Percentiles rank a stretch among this genome's conserved stretches.
Conservation (phyloP, 2,329 filamentous ascomycete species). For the Venturiaceae sp. region DNA sequence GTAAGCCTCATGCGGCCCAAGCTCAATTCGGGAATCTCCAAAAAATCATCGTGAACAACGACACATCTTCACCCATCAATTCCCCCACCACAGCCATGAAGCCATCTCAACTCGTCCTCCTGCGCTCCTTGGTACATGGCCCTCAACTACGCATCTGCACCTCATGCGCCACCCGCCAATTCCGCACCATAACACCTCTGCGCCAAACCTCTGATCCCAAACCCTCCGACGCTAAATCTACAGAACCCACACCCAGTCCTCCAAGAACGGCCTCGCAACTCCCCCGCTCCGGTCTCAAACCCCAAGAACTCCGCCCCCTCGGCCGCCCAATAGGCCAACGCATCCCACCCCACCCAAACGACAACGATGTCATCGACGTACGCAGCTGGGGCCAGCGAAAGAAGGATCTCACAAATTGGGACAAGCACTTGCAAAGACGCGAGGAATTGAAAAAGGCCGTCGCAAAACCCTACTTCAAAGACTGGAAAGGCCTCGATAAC, state of each 20-base stretch:
- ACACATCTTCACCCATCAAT: neutral
- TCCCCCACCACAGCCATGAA: constrained; percentile 1
- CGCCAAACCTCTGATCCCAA: neutral
- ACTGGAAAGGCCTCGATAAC: constrained; percentile 77
- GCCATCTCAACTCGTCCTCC: constrained; percentile 1
- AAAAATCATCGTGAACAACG: neutral
- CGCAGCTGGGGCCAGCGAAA: constrained; percentile 59
- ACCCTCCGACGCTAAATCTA: neutral
- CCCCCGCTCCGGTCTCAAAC: neutral
- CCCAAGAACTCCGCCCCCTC: constrained; percentile 34
- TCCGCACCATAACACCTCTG: neutral
- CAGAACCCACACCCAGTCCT: neutral
- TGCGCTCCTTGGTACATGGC: neutral
- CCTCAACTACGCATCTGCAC: neutral
- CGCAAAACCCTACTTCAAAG: constrained; percentile 84
- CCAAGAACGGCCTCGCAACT: neutral
- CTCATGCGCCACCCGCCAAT: constrained; percentile 3
- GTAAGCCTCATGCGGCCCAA: neutral
- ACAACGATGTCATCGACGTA: constrained; percentile 48
- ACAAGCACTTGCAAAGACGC: constrained; percentile 70
- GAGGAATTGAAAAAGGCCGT: constrained; percentile 70
- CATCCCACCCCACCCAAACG: constrained; percentile 60
- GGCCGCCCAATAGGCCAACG: constrained; percentile 73
- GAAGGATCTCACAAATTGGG: constrained; percentile 75
- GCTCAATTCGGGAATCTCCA: neutral